phyloP scores from a whole-genome alignment of 352 stramenopile species.

The Phytophthora sansomeana region DNA sequence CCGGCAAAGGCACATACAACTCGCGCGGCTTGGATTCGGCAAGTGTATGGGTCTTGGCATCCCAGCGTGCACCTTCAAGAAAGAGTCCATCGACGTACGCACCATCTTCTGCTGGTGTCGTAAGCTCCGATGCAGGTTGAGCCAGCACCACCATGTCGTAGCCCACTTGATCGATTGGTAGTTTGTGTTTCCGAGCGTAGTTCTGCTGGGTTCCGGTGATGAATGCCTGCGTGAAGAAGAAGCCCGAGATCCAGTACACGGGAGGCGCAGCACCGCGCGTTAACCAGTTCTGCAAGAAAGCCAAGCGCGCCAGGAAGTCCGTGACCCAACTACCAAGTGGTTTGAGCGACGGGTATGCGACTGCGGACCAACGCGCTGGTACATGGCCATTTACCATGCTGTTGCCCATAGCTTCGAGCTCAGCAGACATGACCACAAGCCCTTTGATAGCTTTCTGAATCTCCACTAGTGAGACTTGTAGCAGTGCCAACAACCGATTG shows the following conservation, averaged over 20 bases:
- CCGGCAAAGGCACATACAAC: conserved; percentile 88
- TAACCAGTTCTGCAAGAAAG: conserved; percentile 88
- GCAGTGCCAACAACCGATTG: conserved; percentile 85
- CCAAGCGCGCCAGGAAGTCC: conserved; percentile 87
- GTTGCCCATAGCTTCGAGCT: conserved; percentile 94
- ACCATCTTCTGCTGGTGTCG: conserved; percentile 78
- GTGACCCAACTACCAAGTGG: conserved; percentile 93
- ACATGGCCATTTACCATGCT: conserved; percentile 94
- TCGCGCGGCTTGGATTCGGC: conserved; percentile 87
- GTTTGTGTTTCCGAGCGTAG: conserved; percentile 90
- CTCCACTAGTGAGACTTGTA: conserved; percentile 84
- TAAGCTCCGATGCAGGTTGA: conserved; percentile 48
- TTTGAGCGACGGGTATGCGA: conserved; percentile 94
- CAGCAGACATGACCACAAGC: conserved; percentile 92
- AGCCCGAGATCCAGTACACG: conserved; percentile 95
- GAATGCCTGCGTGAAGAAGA: conserved; percentile 96
- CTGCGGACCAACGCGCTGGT: conserved; percentile 79
- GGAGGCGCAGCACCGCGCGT: conserved; percentile 71
- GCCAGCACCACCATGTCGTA: conserved; percentile 90
- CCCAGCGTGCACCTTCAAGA: conserved; percentile 92
- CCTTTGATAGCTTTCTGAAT: conserved; percentile 94
- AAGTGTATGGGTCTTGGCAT: conserved; percentile 67
- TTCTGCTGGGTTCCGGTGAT: conserved; percentile 95
- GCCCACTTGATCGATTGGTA: conserved; percentile 92
- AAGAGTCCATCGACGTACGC: conserved; percentile 92